Base-by-base conservation (phyloP, 352 stramenopile species). In the Globisporangium takayamanum region DNA sequence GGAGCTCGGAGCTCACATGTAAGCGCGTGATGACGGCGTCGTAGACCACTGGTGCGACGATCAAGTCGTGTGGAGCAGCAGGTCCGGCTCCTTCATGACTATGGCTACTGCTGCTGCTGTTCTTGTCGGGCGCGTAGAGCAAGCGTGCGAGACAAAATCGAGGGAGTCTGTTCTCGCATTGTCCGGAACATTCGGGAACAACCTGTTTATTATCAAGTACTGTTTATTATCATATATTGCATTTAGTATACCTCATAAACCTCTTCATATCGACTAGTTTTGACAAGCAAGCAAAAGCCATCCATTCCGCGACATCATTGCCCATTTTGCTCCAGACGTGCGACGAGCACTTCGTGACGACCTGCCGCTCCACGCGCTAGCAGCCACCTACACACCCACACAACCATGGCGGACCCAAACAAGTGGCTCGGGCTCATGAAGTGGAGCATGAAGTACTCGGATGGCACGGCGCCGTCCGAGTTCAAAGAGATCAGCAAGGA, bases 381-480 rank as follows among this genome's bases (percentile, higher is more conserved):
- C 37, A 51, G 4, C 22, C 50, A 11, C 47, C 22, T 16, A 57
- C 36, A 50, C 55, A 46, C 5, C 53, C 30, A 61, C 30, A 47
- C 26, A 37, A 67, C 53, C 2, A 73, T 78, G 70, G 67, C 69
- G 62, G 85, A 95, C 66, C 81, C 77, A 47, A 88, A 83, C 65
- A 95, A 95, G 66, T 95, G 85, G 85, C 78, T 92, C 45, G 85
- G 80, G n/a, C 70, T 95, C 20, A 76, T 95, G 78, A 85, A 84
- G 59, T 95, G 85, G 85, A 92, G 77, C 50, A 93, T 95, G 85
- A 85, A 93, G 67, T 84, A 95, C 63, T 72, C 78, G 63, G 83
- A 95, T 60, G 83, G 81, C 63, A 93, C 85, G 50, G 75, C 68
- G 44, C 80, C 81, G 47, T 81, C 76, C 5, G 63, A 87, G 36